Evolutionary conservation across 352 stramenopile species (phyloP).

Genomic region (Plasmopara halstedii): DNA sequence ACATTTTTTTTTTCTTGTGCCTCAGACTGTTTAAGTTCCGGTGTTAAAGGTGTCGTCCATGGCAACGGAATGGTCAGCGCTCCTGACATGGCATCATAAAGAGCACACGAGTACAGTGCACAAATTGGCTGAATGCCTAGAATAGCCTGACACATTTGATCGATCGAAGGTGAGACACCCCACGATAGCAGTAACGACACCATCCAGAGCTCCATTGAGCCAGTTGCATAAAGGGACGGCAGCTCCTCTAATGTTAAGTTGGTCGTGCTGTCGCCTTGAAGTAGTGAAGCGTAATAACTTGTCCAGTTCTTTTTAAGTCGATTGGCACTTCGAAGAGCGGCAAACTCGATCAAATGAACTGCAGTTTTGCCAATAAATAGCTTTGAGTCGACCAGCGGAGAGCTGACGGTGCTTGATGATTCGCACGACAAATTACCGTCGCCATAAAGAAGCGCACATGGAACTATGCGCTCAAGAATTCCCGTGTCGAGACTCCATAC

Average conservation of each 20-base stretch:
- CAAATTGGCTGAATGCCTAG: slow-evolving; percentile 47
- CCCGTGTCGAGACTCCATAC: slow-evolving; percentile 77
- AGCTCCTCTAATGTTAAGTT: not conserved
- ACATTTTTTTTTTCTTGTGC: slow-evolving; percentile 6
- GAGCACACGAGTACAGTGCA: slow-evolving; percentile 55
- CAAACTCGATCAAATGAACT: slow-evolving; percentile 59
- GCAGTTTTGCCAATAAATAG: slow-evolving; percentile 43
- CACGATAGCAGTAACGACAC: slow-evolving; percentile 74
- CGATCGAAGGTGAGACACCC: slow-evolving; percentile 54
- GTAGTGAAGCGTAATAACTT: slow-evolving; percentile 42
- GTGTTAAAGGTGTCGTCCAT: slow-evolving; percentile 25
- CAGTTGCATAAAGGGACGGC: slow-evolving; percentile 50
- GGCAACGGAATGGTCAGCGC: slow-evolving; percentile 69
- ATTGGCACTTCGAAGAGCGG: slow-evolving; percentile 53
- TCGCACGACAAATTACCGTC: slow-evolving; percentile 28
- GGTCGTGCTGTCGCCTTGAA: not conserved
- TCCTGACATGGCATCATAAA: slow-evolving; percentile 43
- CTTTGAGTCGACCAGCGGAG: slow-evolving; percentile 31
- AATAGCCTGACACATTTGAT: slow-evolving; percentile 46
- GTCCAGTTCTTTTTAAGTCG: slow-evolving; percentile 67
- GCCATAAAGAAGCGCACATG: slow-evolving; percentile 41
- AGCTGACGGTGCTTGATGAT: not conserved
- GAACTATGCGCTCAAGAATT: slow-evolving; percentile 58
- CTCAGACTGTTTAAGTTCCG: not conserved
- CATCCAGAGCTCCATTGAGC: slow-evolving; percentile 62